Conservation (phyloP, 345 rosid species). For the Gynandropsis gynandra region DNA sequence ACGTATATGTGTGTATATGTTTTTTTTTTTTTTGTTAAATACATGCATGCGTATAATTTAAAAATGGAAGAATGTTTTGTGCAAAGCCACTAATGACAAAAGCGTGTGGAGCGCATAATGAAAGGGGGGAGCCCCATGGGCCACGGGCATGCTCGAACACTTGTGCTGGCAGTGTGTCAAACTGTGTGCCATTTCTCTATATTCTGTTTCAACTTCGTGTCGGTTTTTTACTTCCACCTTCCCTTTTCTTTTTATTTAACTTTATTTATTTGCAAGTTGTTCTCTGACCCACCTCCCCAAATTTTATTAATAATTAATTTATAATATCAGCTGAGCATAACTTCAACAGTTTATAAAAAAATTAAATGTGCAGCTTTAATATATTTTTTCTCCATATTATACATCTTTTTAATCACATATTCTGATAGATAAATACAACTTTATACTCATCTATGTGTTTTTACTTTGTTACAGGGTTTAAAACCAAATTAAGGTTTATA, state of each 20-base stretch:
- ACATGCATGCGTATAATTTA: too few relatives aligned
- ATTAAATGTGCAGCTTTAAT: too few relatives aligned
- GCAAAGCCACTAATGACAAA: conserved; percentile 11
- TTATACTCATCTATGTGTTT: conserved; percentile 13
- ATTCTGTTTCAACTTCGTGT: conserved; percentile 25
- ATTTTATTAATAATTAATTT: conserved; percentile 2
- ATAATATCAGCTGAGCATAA: conserved; percentile 14
- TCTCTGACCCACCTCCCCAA: neutral
- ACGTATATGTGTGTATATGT: too few relatives aligned
- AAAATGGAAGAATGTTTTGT: neutral
- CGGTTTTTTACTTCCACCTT: conserved; percentile 5
- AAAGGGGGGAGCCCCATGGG: conserved; percentile 24
- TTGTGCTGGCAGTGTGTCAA: conserved; percentile 30
- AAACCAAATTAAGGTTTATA: neutral
- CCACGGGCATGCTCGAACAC: conserved; percentile 29
- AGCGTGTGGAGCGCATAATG: conserved; percentile 36
- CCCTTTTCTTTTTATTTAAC: neutral
- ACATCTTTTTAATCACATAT: too few relatives aligned
- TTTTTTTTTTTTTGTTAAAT: neutral
- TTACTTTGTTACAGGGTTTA: too few relatives aligned
- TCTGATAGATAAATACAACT: conserved; percentile 10
- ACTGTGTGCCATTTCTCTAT: conserved; percentile 25
- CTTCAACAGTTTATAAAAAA: too few relatives aligned
- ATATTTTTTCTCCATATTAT: too few relatives aligned
- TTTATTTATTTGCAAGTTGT: too few relatives aligned